Conservation (phyloP, 1,284 basidiomycete species). For the Irpex rosettiformis region DNA sequence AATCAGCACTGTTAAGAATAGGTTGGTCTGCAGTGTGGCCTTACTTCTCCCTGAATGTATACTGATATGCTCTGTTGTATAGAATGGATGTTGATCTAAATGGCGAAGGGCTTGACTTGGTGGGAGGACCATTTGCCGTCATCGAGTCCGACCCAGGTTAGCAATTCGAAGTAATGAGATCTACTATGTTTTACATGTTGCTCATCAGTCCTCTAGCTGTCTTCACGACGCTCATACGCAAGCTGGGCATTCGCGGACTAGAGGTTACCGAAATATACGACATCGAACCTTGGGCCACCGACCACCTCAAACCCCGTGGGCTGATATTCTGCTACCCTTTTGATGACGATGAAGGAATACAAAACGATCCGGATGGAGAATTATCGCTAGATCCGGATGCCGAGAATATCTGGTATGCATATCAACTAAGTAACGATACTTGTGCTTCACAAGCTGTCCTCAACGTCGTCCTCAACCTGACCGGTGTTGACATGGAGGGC, state of each 20-base stretch:
- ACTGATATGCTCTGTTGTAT: background rate
- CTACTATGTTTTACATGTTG: background rate
- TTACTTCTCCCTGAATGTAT: no score
- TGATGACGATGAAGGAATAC: constrained; percentile 39
- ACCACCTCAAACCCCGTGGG: constrained; percentile 49
- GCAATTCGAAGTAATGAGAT: constrained; percentile 9
- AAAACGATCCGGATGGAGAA: constrained; percentile 30
- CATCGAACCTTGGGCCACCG: constrained; percentile 57
- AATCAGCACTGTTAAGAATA: no score
- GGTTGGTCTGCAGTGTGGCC: no score
- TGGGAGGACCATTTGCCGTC: constrained; percentile 56
- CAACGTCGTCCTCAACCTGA: constrained; percentile 56
- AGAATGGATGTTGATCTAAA: background rate
- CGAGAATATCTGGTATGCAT: constrained; percentile 59
- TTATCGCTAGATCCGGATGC: constrained; percentile 49
- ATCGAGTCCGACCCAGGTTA: constrained; percentile 61
- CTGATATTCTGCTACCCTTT: constrained; percentile 61
- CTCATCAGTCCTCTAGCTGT: constrained; percentile 35
- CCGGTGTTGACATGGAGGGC: constrained; percentile 43
- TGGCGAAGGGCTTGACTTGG: constrained; percentile 39
- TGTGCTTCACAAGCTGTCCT: constrained; percentile 60
- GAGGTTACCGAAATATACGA: constrained; percentile 58
- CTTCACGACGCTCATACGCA: constrained; percentile 52
- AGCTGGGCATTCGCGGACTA: constrained; percentile 46
- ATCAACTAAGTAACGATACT: constrained; percentile 62